Percentiles rank a stretch among this genome's conserved stretches.
phyloP scores from a whole-genome alignment of 192 early-diverging fungal genomes.

The Coemansia sp. region DNA sequence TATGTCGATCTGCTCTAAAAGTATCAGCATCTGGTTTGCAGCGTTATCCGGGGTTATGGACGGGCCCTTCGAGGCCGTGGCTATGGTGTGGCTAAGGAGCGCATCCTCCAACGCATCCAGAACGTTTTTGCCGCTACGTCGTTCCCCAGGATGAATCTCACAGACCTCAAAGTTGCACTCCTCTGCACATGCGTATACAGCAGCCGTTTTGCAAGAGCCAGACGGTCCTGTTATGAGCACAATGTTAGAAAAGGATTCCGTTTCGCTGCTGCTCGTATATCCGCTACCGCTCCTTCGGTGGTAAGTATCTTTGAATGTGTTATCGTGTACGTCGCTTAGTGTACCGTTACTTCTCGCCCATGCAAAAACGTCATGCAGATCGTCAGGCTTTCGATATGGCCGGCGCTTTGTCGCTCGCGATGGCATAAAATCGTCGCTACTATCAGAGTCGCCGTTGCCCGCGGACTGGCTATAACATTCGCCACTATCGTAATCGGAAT shows the following conservation, averaged over 20 bases:
- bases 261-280: conserved; percentile 41
- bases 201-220: conserved; percentile 73
- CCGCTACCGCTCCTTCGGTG: conserved; percentile 27
- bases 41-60: not conserved
- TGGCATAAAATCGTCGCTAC: conserved; percentile 49
- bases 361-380: conserved; percentile 26
- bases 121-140: conserved; percentile 73
- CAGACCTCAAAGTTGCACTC: conserved; percentile 74
- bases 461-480: not conserved
- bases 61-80: conserved; percentile 6
- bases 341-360: conserved; percentile 46
- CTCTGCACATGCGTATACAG: conserved; percentile 69
- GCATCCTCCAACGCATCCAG: conserved; percentile 64
- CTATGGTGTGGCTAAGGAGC: conserved; percentile 75
- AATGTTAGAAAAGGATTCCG: conserved; percentile 53
- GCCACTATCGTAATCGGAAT: not conserved
- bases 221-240: conserved; percentile 67
- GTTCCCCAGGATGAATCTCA: conserved; percentile 69
- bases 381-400: conserved; percentile 4
- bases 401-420: not conserved
- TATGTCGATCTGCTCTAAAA: conserved; percentile 84
- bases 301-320: not conserved
- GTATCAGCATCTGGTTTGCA: conserved; percentile 63
- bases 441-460: conserved; percentile 7
- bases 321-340: conserved; percentile 30